Evolutionary conservation across 768 basidiomycete species (phyloP), one percentile per base, ranked within the genome.

Genomic region (Hypholoma fasciculare): DNA sequence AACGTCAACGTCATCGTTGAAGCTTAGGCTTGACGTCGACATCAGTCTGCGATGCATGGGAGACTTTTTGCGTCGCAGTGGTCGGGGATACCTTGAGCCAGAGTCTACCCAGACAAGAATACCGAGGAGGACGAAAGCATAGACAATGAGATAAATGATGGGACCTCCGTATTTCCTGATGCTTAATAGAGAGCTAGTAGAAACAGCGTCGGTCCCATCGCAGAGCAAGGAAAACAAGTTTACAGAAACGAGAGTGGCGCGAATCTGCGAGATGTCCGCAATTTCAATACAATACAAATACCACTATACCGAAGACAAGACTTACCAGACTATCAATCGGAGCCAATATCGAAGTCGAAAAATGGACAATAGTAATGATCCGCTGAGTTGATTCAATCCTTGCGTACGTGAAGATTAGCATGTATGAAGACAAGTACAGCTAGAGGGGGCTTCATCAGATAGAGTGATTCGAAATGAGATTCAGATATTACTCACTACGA

Each of bases 141-240:
- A 85, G 17, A 86, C 55, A 54, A 91, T 75, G 56, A 92, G 82
- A 65, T 92, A 94, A 1, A 83, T 61, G 59, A 92, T 90, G 0
- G 91, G 90, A 7, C 89, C 88, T 3, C 91, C 91, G 57, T 78
- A 92, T 60, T 82, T 78, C 55, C 74, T 71, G 57, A 94, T 82
- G 42, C 69, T 61, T 7, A 83, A 83, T 56, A 85, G 72, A 0
- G 82, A 78, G 0, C 78, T 62, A 0, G 78, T 60, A 0, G 80
- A 78, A 20, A 84, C 77, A 0, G 74, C 69, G 12, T 74, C 76
- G 2, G 77, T 71, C 11, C 87, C 87, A 55, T 85, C 72, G 63
- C 90, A 92, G 4, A 91, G 81, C 2, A 92, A 74, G 11, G 84
- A 86, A 71, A 92, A 92, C 3, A 90, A 71, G 64, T 92, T 92